Evolutionary conservation across 2,329 filamentous ascomycete species (phyloP).

Genomic region (Penicillium corylophilum): DNA sequence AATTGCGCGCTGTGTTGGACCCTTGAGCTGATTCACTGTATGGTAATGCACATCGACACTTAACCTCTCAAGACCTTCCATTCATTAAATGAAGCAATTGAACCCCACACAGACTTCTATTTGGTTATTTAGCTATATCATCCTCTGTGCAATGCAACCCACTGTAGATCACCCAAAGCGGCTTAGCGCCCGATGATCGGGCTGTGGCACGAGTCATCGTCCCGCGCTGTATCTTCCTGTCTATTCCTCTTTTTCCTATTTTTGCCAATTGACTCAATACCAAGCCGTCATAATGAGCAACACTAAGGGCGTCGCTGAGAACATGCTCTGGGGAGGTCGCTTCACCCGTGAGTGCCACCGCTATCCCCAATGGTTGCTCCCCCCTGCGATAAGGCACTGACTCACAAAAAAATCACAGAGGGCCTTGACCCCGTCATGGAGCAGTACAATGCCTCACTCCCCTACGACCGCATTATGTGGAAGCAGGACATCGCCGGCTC

Average conservation of each 20-base stretch:
- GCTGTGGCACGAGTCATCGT: neutral
- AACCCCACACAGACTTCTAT: too few relatives aligned
- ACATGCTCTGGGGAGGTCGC: constrained; percentile 62
- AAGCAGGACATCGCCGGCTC: constrained; percentile 76
- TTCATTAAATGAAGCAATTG: too few relatives aligned
- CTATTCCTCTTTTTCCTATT: constrained; percentile 2
- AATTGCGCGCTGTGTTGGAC: too few relatives aligned
- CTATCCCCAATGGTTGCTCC: neutral
- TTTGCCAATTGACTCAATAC: constrained; percentile 10
- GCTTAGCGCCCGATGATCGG: neutral
- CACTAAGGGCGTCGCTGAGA: constrained; percentile 42
- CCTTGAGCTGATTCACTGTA: too few relatives aligned
- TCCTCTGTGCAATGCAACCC: neutral
- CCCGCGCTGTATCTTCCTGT: constrained; percentile 4
- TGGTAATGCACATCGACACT: too few relatives aligned
- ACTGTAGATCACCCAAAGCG: neutral
- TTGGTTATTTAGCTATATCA: too few relatives aligned
- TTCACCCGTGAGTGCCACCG: constrained; percentile 53
- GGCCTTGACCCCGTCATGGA: constrained; percentile 83
- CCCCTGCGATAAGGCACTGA: constrained; percentile 9
- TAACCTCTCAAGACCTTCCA: too few relatives aligned
- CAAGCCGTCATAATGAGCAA: constrained; percentile 33
- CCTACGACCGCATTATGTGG: constrained; percentile 75
- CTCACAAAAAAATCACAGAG: constrained; percentile 50
- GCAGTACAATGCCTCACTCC: constrained; percentile 78